Percentiles rank a stretch among this genome's conserved stretches.
Evolutionary conservation across 495 filamentous ascomycete species (phyloP).

Genomic region (Hyphodiscus hymeniophilus): DNA sequence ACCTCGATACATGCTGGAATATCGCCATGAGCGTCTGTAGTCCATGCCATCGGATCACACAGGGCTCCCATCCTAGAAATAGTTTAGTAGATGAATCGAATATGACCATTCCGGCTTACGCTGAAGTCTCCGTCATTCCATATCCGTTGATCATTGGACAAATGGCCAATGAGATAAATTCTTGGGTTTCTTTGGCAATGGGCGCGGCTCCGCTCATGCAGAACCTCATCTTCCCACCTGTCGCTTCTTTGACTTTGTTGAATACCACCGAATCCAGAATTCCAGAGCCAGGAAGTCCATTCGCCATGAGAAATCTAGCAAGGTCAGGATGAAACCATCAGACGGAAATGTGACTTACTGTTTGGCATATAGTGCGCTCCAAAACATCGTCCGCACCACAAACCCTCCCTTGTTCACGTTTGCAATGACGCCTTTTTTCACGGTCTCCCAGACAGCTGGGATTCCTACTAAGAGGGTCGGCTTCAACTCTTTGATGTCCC

Average conservation of each 20-base stretch:
- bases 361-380: constrained; percentile 73
- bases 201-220: constrained; percentile 80
- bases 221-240: constrained; percentile 68
- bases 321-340: background rate
- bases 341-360: constrained; percentile 37
- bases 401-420: constrained; percentile 68
- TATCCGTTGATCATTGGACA: constrained; percentile 87
- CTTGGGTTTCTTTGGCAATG: constrained; percentile 74
- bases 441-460: constrained; percentile 94
- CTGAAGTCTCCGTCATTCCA: constrained; percentile 87
- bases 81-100: background rate
- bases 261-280: constrained; percentile 71
- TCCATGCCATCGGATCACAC: constrained; percentile 84
- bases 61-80: constrained; percentile 80
- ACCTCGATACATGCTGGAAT: constrained; percentile 71
- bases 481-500: constrained; percentile 88
- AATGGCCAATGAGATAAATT: constrained; percentile 79
- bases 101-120: constrained; percentile 30
- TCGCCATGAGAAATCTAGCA: constrained; percentile 45
- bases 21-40: constrained; percentile 66
- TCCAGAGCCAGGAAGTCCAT: constrained; percentile 62
- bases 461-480: constrained; percentile 90
- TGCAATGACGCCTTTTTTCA: constrained; percentile 90
- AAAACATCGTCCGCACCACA: constrained; percentile 75
- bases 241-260: constrained; percentile 83